phyloP scores from a whole-genome alignment of 176 grass and related monocot species.

The Musa schizocarpa region DNA sequence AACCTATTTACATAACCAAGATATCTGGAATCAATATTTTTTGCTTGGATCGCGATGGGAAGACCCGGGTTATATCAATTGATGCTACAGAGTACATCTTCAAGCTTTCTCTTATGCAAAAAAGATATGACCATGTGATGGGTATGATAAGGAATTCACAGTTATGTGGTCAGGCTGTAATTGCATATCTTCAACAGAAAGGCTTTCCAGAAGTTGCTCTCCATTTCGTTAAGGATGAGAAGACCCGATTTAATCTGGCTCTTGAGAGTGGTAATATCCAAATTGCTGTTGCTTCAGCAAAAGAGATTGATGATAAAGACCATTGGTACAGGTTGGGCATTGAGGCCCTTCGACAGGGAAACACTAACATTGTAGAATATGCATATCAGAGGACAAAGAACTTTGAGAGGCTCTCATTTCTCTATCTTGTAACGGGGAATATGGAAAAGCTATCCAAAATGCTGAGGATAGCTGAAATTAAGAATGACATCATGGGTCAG shows the following conservation, averaged over 20 bases:
- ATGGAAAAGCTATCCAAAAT: constrained; percentile 73
- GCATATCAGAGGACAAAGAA: constrained; percentile 84
- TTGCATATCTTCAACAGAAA: constrained; percentile 92
- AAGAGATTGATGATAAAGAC: constrained; percentile 89
- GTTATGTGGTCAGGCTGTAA: constrained; percentile 87
- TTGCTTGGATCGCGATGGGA: constrained; percentile 87
- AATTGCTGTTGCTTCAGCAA: constrained; percentile 88
- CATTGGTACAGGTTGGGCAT: constrained; percentile 86
- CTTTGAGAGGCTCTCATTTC: constrained; percentile 87
- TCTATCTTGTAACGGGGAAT: constrained; percentile 75
- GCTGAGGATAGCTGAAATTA: constrained; percentile 72
- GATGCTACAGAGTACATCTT: constrained; percentile 97
- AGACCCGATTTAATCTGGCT: constrained; percentile 88
- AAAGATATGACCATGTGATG: constrained; percentile 93
- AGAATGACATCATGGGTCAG: constrained; percentile 76
- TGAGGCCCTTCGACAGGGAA: constrained; percentile 73
- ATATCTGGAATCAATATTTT: constrained; percentile 68
- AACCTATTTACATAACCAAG: constrained; percentile 89
- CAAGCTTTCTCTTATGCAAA: constrained; percentile 73
- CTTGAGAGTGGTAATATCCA: constrained; percentile 91
- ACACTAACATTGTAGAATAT: constrained; percentile 82
- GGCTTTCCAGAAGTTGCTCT: constrained; percentile 97
- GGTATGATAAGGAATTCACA: constrained; percentile 92
- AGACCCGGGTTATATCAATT: constrained; percentile 64
- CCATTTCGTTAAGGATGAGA: constrained; percentile 99